phyloP scores from a whole-genome alignment of 768 basidiomycete species.

The Rhizopogon salebrosus region DNA sequence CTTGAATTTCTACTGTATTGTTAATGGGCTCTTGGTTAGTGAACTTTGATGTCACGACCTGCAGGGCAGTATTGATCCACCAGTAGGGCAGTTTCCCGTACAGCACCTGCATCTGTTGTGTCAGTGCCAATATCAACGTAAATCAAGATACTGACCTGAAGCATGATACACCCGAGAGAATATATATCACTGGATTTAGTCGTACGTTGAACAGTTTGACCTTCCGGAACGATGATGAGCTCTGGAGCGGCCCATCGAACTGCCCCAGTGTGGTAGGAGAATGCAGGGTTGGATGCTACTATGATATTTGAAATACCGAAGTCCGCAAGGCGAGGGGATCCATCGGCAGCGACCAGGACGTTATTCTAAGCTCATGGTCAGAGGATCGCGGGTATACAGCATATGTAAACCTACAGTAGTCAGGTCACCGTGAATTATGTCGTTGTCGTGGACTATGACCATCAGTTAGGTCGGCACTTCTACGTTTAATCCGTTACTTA shows the following conservation, averaged over 20 bases:
- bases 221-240: slow-evolving; percentile 20
- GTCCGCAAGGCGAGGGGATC: slow-evolving; percentile 36
- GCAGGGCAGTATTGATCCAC: slow-evolving; percentile 17
- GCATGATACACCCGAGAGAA: slow-evolving; percentile 36
- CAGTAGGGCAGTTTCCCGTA: slow-evolving; percentile 21
- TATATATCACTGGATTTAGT: slow-evolving; percentile 34
- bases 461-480: not conserved
- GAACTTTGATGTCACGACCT: slow-evolving; percentile 17
- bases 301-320: slow-evolving; percentile 39
- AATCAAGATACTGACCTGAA: slow-evolving; percentile 26
- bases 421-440: slow-evolving; percentile 5
- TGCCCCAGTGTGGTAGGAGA: slow-evolving; percentile 17
- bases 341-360: slow-evolving; percentile 31
- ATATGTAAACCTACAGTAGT: not conserved
- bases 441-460: not conserved
- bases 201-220: slow-evolving; percentile 2
- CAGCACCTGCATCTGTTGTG: slow-evolving; percentile 7
- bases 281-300: slow-evolving; percentile 16
- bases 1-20: slow-evolving; percentile 24
- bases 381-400: not conserved
- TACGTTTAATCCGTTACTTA: not conserved
- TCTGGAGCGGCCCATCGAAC: slow-evolving; percentile 40
- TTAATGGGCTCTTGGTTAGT: slow-evolving; percentile 9
- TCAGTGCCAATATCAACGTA: not conserved
- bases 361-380: not conserved